Evolutionary conservation across 2,329 filamentous ascomycete genomes (phyloP).

Genomic region (Exophiala sp.): DNA sequence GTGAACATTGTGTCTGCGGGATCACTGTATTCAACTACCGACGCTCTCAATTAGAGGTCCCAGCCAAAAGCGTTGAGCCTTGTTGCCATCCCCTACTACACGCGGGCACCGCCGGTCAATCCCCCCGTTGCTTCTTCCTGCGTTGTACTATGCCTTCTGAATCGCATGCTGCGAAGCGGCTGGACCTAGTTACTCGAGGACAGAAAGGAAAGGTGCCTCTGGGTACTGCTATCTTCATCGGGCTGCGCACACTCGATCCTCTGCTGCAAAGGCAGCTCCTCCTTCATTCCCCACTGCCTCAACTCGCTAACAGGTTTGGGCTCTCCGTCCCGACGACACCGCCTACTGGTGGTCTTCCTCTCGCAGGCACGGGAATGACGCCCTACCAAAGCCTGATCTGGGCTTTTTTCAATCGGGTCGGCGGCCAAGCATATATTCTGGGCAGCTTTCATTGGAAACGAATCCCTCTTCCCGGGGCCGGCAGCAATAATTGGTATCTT

Average conservation of each 20-base stretch:
- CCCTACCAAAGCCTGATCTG: slow-evolving; percentile 21
- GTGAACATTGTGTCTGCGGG: too few relatives aligned
- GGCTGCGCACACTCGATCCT: slow-evolving; percentile 16
- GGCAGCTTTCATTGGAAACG: slow-evolving; percentile 9
- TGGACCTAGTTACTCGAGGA: slow-evolving; percentile 13
- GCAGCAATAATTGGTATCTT: slow-evolving; percentile 45
- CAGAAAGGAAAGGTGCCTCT: slow-evolving; percentile 6
- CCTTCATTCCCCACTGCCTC: slow-evolving; percentile 10
- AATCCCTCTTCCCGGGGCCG: slow-evolving; percentile 27
- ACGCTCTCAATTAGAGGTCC: too few relatives aligned
- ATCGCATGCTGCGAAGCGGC: slow-evolving; percentile 4
- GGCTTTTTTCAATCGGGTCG: slow-evolving; percentile 15
- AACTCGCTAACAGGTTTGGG: slow-evolving; percentile 4
- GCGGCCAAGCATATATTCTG: slow-evolving; percentile 24
- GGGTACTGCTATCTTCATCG: slow-evolving; percentile 15
- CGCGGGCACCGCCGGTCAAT: too few relatives aligned
- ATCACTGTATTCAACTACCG: too few relatives aligned
- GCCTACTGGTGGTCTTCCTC: slow-evolving; percentile 7
- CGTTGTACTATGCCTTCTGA: too few relatives aligned
- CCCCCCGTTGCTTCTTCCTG: too few relatives aligned
- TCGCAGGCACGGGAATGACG: slow-evolving; percentile 10
- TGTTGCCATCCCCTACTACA: too few relatives aligned
- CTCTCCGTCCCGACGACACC: slow-evolving; percentile 5
- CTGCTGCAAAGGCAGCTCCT: slow-evolving; percentile 16
- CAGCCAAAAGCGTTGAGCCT: too few relatives aligned